Conservation (phyloP, 208 protist genomes). For the Trypanosoma avium region DNA sequence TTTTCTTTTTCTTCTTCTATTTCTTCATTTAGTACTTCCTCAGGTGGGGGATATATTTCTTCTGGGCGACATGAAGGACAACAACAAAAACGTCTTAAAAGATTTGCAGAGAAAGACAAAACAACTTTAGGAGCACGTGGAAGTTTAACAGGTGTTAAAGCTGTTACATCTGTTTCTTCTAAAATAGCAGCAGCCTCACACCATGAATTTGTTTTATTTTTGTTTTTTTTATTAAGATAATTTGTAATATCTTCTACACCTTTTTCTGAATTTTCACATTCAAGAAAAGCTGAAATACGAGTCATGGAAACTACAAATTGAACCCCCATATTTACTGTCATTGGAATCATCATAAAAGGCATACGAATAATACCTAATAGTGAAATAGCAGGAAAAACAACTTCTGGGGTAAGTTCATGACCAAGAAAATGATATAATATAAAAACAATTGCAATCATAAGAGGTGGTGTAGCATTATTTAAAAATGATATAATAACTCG, state of each 20-base stretch:
- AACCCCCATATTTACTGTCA: constrained; percentile 3
- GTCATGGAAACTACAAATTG: constrained; percentile 72
- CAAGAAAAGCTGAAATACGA: constrained; percentile 73
- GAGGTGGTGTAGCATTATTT: constrained; percentile 45
- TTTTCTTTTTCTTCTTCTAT: neutral
- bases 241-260: constrained; percentile 33
- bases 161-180: constrained; percentile 45
- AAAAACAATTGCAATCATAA: constrained; percentile 51
- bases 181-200: constrained; percentile 42
- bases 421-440: constrained; percentile 46
- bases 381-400: constrained; percentile 89
- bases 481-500: constrained; percentile 36
- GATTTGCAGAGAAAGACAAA: neutral
- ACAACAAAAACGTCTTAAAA: constrained; percentile 24
- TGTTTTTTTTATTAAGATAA: constrained; percentile 9
- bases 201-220: neutral
- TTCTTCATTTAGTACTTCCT: constrained; percentile 9
- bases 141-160: constrained; percentile 60
- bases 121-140: constrained; percentile 31
- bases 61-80: constrained; percentile 30
- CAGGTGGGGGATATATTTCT: constrained; percentile 1
- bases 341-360: constrained; percentile 90
- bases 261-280: constrained; percentile 33
- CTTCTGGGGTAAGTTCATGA: constrained; percentile 58
- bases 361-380: constrained; percentile 90